Conservation (phyloP, 768 basidiomycete genomes). For the Punctularia strigosozonata region DNA sequence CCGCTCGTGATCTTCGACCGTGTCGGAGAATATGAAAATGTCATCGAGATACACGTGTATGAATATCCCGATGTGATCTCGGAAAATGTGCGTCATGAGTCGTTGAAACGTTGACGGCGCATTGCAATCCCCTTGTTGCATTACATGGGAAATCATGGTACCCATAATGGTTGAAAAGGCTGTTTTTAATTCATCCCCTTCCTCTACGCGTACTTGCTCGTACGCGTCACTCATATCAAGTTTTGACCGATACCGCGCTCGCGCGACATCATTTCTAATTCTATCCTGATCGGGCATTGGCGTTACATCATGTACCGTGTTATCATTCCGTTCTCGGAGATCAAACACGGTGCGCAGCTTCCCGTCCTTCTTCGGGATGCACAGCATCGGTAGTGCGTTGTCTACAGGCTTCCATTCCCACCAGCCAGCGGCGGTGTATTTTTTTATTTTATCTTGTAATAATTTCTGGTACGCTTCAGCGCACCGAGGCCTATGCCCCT, state of each 20-base stretch:
- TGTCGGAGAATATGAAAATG: conserved; percentile 31
- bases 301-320: conserved; percentile 27
- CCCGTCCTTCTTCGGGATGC: conserved; percentile 21
- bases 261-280: conserved; percentile 22
- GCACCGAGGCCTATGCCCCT: conserved; percentile 20
- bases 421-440: conserved; percentile 21
- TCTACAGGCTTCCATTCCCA: conserved; percentile 14
- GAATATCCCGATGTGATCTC: conserved; percentile 21
- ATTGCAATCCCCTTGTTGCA: conserved; percentile 36
- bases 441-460: conserved; percentile 20
- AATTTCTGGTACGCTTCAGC: conserved; percentile 16
- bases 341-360: conserved; percentile 24
- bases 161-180: conserved; percentile 26
- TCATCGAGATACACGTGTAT: conserved; percentile 33
- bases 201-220: conserved; percentile 25
- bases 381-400: conserved; percentile 21
- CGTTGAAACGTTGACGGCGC: conserved; percentile 30
- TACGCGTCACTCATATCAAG: conserved; percentile 31
- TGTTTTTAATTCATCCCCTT: conserved; percentile 18
- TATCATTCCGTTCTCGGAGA: conserved; percentile 23
- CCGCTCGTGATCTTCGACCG: conserved; percentile 14
- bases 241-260: conserved; percentile 21
- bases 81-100: conserved; percentile 20
- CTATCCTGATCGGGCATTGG: conserved; percentile 30
- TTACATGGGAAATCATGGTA: conserved; percentile 24